phyloP scores from a whole-genome alignment of 208 protist genomes.

The Entamoeba invadens region DNA sequence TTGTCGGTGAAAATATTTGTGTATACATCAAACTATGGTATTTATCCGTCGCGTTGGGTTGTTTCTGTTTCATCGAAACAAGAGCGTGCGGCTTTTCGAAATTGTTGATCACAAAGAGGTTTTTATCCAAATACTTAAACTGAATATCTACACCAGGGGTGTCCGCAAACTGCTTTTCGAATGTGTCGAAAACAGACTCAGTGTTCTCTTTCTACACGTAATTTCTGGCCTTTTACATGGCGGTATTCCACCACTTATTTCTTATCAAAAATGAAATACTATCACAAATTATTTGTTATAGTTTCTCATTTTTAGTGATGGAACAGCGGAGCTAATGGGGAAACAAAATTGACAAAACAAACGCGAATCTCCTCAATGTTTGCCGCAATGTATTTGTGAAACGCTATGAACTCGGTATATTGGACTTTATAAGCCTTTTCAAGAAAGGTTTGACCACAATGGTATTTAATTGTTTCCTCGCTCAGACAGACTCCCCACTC shows the following conservation, averaged over 20 bases:
- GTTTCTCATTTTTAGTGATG: not conserved
- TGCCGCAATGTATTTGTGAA: not conserved
- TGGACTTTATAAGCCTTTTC: not conserved
- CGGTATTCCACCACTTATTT: no score
- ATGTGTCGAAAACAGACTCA: not conserved
- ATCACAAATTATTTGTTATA: no score
- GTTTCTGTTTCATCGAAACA: not conserved
- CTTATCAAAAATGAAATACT: no score
- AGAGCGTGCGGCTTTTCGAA: not conserved
- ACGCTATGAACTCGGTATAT: not conserved
- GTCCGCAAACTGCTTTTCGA: not conserved
- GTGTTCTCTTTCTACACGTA: not conserved
- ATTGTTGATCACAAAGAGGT: not conserved
- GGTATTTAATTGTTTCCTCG: not conserved
- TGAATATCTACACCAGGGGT: not conserved
- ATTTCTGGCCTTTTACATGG: no score
- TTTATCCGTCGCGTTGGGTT: not conserved
- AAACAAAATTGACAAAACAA: no score
- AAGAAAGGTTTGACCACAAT: not conserved
- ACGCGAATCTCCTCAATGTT: not conserved
- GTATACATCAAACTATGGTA: not conserved
- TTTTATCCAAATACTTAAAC: not conserved
- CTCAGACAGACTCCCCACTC: not conserved
- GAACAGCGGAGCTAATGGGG: no score
- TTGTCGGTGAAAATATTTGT: not conserved